phyloP scores from a whole-genome alignment of 768 basidiomycete species.

The Lactarius hengduanensis region DNA sequence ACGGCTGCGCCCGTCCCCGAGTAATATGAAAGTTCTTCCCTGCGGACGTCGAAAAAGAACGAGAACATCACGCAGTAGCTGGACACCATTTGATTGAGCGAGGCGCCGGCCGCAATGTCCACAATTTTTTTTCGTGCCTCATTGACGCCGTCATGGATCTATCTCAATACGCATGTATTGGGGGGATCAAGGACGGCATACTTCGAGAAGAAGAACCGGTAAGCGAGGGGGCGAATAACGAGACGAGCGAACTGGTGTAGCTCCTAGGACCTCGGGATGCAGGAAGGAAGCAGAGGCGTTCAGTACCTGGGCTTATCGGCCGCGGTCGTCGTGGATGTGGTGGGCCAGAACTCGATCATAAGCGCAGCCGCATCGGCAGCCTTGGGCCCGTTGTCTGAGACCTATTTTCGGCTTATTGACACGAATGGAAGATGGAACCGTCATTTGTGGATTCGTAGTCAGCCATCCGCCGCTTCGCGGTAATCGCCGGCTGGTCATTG shows the following conservation, averaged over 20 bases:
- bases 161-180: neutral
- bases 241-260: neutral
- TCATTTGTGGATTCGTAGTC: neutral
- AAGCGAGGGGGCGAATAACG: neutral
- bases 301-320: neutral
- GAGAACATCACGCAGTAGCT: neutral
- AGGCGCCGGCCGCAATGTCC: neutral
- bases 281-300: neutral
- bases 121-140: neutral
- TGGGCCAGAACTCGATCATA: slow-evolving; percentile 1
- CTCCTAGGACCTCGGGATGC: neutral
- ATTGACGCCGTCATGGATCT: slow-evolving; percentile 10
- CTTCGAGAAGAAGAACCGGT: neutral
- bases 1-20: neutral
- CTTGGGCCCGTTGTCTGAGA: neutral
- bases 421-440: neutral
- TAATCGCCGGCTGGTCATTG: neutral
- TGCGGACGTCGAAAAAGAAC: neutral
- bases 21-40: slow-evolving; percentile 1
- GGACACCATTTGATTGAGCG: neutral
- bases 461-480: neutral
- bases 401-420: neutral
- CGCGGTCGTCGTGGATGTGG: neutral
- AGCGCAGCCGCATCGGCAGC: neutral
- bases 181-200: slow-evolving; percentile 1